These are phyloP conservation scores for Epichloe glyceriae DNA, from an alignment of 2,329 filamentous ascomycete species.

Conservation along the genomic window DNA sequence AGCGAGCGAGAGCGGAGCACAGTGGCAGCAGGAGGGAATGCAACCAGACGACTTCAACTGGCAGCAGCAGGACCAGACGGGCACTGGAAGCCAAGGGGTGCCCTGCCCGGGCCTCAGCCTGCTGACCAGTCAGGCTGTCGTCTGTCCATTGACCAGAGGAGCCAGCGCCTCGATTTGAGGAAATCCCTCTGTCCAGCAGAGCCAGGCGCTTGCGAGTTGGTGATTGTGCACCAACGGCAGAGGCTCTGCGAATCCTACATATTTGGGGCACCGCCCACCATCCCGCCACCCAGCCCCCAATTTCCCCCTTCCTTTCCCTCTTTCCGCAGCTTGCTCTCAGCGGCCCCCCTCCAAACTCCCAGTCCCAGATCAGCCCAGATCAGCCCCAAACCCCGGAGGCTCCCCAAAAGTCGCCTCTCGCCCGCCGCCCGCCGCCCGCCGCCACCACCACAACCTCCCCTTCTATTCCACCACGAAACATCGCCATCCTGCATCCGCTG, in stretches of 20 bases:
- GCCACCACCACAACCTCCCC: neutral
- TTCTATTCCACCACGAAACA: constrained; percentile 3
- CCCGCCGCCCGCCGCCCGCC: neutral
- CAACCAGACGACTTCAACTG: no score
- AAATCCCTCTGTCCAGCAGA: neutral
- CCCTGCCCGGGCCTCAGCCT: no score
- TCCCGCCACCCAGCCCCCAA: constrained; percentile 13
- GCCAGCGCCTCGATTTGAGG: no score
- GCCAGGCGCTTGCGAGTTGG: constrained; percentile 3
- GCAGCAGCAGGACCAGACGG: no score
- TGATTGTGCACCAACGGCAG: constrained; percentile 19
- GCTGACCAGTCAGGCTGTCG: no score
- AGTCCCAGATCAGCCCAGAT: neutral
- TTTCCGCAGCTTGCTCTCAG: constrained; percentile 3
- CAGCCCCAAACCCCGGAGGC: neutral
- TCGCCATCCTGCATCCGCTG: constrained; percentile 5
- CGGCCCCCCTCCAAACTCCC: neutral
- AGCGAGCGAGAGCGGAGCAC: no score
- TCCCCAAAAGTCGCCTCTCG: constrained; percentile 4
- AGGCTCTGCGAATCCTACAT: constrained; percentile 19
- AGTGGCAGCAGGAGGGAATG: no score
- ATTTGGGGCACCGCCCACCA: constrained; percentile 23
- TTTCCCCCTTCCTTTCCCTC: constrained; percentile 9
- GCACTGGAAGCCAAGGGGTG: no score
- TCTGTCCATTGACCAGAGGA: no score